Percentiles rank a stretch among this genome's conserved stretches.
Evolutionary conservation across 2,329 filamentous ascomycete genomes (phyloP).

Genomic region (Beauveria brongniartii): DNA sequence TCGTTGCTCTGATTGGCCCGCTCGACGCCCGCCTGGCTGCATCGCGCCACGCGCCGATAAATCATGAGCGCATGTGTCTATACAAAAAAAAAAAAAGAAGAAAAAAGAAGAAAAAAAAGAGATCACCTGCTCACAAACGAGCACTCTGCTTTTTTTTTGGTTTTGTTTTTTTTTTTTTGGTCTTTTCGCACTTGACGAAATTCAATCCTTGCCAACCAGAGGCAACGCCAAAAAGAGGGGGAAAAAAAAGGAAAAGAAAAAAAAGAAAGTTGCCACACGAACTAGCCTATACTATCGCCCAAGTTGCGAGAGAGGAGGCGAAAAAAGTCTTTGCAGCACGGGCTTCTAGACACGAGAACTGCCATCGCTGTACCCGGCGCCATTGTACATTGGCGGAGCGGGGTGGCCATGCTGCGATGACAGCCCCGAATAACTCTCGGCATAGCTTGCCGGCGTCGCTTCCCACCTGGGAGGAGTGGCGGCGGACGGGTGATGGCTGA

Average conservation of each 20-base stretch:
- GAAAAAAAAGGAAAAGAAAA: too few species aligned
- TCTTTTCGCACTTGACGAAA: too few species aligned
- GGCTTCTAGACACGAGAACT: constrained; percentile 31
- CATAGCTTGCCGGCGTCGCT: constrained; percentile 28
- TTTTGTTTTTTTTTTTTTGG: too few species aligned
- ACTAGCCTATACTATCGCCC: background rate
- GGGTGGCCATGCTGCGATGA: constrained; percentile 26
- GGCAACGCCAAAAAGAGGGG: too few species aligned
- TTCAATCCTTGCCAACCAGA: too few species aligned
- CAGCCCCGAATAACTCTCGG: constrained; percentile 31
- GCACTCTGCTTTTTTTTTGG: background rate
- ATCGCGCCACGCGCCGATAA: background rate
- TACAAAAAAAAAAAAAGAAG: background rate
- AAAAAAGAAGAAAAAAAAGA: too few species aligned
- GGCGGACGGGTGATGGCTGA: constrained; percentile 29
- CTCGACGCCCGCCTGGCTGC: background rate
- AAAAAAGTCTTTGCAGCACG: background rate
- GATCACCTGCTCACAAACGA: background rate
- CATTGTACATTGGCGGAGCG: constrained; percentile 32
- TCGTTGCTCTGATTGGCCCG: constrained; percentile 2
- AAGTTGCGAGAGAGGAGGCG: background rate
- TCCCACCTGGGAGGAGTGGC: constrained; percentile 36
- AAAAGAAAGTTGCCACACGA: background rate
- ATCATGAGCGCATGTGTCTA: background rate
- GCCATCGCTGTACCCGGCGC: constrained; percentile 34